Evolutionary conservation across 2,329 filamentous ascomycete species (phyloP), one percentile per base, ranked within the genome.

Genomic region (Cadophora malorum): DNA sequence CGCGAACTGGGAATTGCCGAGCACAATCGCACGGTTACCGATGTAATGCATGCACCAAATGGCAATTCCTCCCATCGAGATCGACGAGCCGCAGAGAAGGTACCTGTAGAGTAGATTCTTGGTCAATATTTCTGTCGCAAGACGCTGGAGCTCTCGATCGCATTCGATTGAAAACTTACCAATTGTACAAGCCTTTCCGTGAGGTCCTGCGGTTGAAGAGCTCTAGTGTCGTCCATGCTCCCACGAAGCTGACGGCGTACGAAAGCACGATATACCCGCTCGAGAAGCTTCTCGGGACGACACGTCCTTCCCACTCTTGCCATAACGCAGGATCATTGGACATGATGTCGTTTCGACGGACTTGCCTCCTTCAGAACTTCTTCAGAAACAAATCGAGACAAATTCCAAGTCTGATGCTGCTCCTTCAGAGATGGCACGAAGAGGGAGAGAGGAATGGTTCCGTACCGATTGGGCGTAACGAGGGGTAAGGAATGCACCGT

Each of bases 21-120:
- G 84, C 31, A 90, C 82, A 69, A 95, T 91, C 14, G 93, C 92
- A 63, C 91, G 85, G 77, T 95, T 95, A 21, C 92, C 92, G 72
- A 96, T 90, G 75, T 92, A 95, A 77, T 96, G 92, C 86, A 92
- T 91, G 74, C 86, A 90, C 90, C 89, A 92, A 68, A 91, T 91
- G 50, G 90, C 83, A 69, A 92, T 88, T 3, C 89, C 90, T 8
- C 91, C 91, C 90, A 93, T 92, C 3, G 88, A 86, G 28, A 91
- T 81, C 5, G 90, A 87, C 5, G 90, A 86, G 45, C 86, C 85
- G 14, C 89, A 73, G 3, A 93, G 82, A 1, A 92, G 81, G 70
- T 89, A 82, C 80, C 88, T 90, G 70, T 47, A 25, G 2, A n/a
- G 35, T 38, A 14, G 35, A 38, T 3, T 38, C 12, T 38, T 14